Percentiles rank a stretch among this genome's conserved stretches.
Evolutionary conservation across 1,284 basidiomycete genomes (phyloP).

Genomic region (Prillingera fragicola): DNA sequence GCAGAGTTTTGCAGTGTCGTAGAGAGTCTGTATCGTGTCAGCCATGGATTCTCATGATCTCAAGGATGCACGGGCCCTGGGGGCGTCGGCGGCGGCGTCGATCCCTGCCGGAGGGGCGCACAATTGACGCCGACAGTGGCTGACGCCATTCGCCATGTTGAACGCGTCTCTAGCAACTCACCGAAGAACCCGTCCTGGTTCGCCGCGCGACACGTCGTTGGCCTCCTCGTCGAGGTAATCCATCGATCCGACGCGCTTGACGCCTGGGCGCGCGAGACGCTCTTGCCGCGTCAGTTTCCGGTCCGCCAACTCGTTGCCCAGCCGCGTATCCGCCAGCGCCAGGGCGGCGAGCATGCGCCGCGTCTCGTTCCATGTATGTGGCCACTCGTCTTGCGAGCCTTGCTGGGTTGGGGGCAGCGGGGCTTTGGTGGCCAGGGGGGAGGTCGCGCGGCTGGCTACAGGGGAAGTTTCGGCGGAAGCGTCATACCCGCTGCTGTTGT

Average conservation of each 20-base stretch:
- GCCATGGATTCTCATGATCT: too few species aligned
- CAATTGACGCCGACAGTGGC: too few species aligned
- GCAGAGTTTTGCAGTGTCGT: slow-evolving; percentile 37
- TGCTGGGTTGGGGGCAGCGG: too few species aligned
- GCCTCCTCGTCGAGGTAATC: slow-evolving; percentile 29
- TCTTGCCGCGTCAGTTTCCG: slow-evolving; percentile 28
- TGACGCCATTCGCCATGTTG: too few species aligned
- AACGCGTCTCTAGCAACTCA: too few species aligned
- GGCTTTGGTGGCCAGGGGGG: background rate
- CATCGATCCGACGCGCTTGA: slow-evolving; percentile 37
- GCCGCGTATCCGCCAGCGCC: slow-evolving; percentile 35
- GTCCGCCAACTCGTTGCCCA: slow-evolving; percentile 23
- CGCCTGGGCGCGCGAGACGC: slow-evolving; percentile 26
- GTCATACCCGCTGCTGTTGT: background rate
- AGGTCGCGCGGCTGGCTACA: background rate
- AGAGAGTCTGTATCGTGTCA: slow-evolving; percentile 20
- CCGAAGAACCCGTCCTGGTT: slow-evolving; percentile 25
- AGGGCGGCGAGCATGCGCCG: slow-evolving; percentile 36
- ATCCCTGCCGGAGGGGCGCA: too few species aligned
- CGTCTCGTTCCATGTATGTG: slow-evolving; percentile 37
- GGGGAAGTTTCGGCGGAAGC: background rate
- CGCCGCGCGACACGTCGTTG: slow-evolving; percentile 11
- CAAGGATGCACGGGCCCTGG: too few species aligned
- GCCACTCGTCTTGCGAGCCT: slow-evolving; percentile 25
- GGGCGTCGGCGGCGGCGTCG: too few species aligned